Base-by-base conservation (phyloP, 225 moss, liverwort and hornwort species). In the Pseudoscleropodium purum region DNA sequence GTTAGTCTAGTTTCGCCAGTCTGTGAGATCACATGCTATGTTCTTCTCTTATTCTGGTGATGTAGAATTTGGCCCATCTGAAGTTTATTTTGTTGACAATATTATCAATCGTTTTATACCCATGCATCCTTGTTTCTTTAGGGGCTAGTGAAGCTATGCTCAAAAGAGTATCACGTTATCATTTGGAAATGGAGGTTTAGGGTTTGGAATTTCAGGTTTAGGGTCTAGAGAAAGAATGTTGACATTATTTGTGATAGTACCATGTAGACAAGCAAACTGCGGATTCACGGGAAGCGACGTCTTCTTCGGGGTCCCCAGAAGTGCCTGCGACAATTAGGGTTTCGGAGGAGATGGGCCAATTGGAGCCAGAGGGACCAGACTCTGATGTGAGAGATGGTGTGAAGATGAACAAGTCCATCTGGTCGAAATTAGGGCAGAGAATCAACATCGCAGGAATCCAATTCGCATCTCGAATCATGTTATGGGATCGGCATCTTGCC, bases 381-480 rank as follows among this genome's bases (percentile, higher is more conserved):
- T 84, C 93, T 57, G 91, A 95, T 51, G 84, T 89, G 31, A 92
- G 90, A 89, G 91, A 92, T 87, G 93, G 93, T 85, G 88, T 95
- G 73, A 87, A 89, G 49, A 31, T 94, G 89, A 90, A 91, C 41
- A 96, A 96, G 87, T 94, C 97, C 12, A 68, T 97, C 52, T 95
- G 96, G 96, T 94, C 96, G 65, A 97, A 96, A 81, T 59, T 97
- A 87, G 94, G 95, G 82, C 97, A 97, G 91, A 93, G 94, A 83
- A 82, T 99, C 43, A 99, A 99, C 92, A 43, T 96, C 81, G 91
- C 95, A 27, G 99, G 97, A 59, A 84, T 99, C 64, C 88, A 89
- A 63, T 97, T 97, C 87, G 94, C 97, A 16, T 91, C 99, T 29
- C 92, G 92, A 66, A 94, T 99, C 65, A 92, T 97, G 77, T 56